These are phyloP conservation scores for Eutypa lata DNA, from an alignment of 2,329 filamentous ascomycete genomes.

Conservation along the genomic window DNA sequence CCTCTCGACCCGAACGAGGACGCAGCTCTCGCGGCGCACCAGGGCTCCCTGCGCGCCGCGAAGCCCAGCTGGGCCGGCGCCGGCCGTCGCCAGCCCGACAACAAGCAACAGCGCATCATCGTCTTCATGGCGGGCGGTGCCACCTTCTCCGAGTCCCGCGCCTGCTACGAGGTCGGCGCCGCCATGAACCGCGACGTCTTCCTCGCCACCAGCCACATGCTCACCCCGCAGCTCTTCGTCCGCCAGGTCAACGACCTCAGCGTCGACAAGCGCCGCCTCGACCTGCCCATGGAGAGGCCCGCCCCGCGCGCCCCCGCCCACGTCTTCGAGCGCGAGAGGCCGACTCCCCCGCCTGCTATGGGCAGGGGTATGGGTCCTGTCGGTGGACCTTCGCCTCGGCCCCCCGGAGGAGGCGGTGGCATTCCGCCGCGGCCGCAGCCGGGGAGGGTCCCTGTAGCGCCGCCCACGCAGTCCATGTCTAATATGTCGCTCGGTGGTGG, in stretches of 20 bases:
- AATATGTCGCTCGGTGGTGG: constrained; percentile 12
- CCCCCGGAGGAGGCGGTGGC: not conserved
- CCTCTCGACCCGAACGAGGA: constrained; percentile 63
- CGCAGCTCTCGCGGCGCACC: constrained; percentile 50
- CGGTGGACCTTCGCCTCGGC: not conserved
- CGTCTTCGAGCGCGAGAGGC: constrained; percentile 64
- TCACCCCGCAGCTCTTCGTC: constrained; percentile 78
- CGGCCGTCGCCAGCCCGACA: constrained; percentile 70
- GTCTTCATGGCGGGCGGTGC: constrained; percentile 95
- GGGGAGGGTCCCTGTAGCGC: constrained; percentile 17
- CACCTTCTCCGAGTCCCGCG: constrained; percentile 84
- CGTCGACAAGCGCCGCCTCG: constrained; percentile 69
- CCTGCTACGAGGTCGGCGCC: constrained; percentile 82
- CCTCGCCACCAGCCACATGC: constrained; percentile 87
- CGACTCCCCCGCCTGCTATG: not conserved
- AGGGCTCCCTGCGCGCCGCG: constrained; percentile 80
- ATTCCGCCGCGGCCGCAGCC: constrained; percentile 9
- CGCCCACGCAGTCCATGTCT: constrained; percentile 4
- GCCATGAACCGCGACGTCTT: constrained; percentile 77
- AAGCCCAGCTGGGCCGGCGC: constrained; percentile 95
- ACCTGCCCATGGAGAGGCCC: constrained; percentile 77
- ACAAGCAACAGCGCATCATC: constrained; percentile 83
- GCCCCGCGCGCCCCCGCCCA: constrained; percentile 80
- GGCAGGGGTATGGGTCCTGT: constrained; percentile 12
- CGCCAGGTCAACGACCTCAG: constrained; percentile 80